Base-by-base conservation (phyloP, 2,329 filamentous ascomycete genomes). In the Cryphonectria japonica region DNA sequence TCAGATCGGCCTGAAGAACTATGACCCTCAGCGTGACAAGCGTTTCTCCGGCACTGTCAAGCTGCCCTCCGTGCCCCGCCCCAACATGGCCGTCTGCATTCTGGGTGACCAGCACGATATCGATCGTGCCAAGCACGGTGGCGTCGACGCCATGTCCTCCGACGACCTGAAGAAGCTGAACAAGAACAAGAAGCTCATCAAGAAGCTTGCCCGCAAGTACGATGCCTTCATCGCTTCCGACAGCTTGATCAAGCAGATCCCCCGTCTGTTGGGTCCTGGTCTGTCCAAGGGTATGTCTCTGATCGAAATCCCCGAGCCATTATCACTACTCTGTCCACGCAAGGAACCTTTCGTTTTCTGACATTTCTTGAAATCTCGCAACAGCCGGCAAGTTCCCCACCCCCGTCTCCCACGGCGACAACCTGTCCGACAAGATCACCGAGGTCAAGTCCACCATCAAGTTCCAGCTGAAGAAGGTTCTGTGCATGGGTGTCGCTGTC, bases 131-230 rank as follows among this genome's bases (percentile, higher is more conserved):
- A 99, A 99, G 92, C 96, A 99, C 90, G 93, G 94, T 82, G 95
- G 94, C 84, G 91, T 98, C 79, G 96, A 99, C 83, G 94, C 95
- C 87, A 98, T 98, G 96, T 97, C 93, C 81, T 86, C 93, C 77
- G 96, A 99, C 81, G 96, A 99, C 86, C 88, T 99, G 87, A 99
- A 99, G 93, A 99, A 99, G 93, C 94, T 99, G 79, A 99, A 99
- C 93, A 99, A 99, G 94, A 99, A 99, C 94, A 98, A 99, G 93
- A 99, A 99, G 93, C 92, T 98, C 82, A 98, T 99, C 92, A 99
- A 99, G 94, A 99, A 99, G 93, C 93, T 99, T 78, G 96, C 96
- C 76, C 94, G 95, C 91, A 99, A 99, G 90, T 98, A 99, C 92
- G 96, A 99, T 86, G 96, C 96, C 79, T 99, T 99, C 88, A 87